Base-by-base conservation (phyloP, 1,139 yeast genomes). In the Geotrichum bryndzae region DNA sequence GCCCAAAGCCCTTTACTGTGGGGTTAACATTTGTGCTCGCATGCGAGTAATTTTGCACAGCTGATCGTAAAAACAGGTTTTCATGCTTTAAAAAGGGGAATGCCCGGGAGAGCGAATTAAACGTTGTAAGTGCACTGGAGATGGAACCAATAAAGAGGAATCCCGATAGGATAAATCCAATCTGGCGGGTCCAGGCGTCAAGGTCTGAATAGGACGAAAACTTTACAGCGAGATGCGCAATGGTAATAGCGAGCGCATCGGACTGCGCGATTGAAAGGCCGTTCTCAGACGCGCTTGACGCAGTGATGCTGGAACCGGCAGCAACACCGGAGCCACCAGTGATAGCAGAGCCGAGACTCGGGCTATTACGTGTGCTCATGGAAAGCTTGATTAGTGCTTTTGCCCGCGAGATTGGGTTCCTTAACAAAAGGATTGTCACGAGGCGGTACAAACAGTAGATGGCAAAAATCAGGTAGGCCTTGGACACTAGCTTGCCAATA, bases 381-480 rank as follows among this genome's bases (percentile, higher is more conserved):
- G 64, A 57, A 41, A 62, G 27, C 2, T 23, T 15, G 25, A 59
- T 18, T 31, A 62, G 25, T 10, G 58, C 57, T 23, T 51, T 60
- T 4, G 64, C 64, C 4, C 61, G 51, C 2, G 59, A 45, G 23
- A 70, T 60, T 0, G 74, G 76, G 63, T 70, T 74, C 23, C 72
- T 66, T 18, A 73, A 65, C 7, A 76, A 57, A 50, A 72, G 66
- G 15, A 75, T 84, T 68, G 80, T 83, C 56, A 82, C 59, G 7
- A 87, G 77, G 58, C 90, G 77, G 74, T 87, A 88, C 51, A 85
- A 68, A 74, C 94, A 87, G 75, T 87, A 88, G 8, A 80, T 61
- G 13, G 88, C 81, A 69, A 87, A 84, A 6, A 70, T 62, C 2
- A 68, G 63, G 63, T 74, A 76, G 2, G 72, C 65, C 35, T 66